A percentile compares a stretch with the other conserved stretches of the same genome.
These are phyloP conservation scores for Phytophthora multivora DNA, from an alignment of 352 stramenopile species.

Conservation along the genomic window DNA sequence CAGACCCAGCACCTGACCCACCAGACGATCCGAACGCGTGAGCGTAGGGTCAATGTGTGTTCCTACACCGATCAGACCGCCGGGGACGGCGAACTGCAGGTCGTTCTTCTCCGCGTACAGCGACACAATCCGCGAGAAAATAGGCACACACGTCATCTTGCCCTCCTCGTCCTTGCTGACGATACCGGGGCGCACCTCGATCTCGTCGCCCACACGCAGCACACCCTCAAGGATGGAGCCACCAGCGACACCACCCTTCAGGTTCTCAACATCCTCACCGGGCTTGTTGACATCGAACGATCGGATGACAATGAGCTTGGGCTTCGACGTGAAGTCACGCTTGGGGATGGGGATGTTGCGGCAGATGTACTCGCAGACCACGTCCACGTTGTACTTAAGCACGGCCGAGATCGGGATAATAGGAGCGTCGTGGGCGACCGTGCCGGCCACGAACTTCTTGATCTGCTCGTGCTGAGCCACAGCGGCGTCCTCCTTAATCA, in stretches of 20 bases:
- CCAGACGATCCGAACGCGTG: conserved; percentile 98
- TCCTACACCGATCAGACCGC: conserved; percentile 99
- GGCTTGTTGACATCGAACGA: conserved; percentile 99
- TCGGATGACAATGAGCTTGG: conserved; percentile 99
- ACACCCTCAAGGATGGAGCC: conserved; percentile 97
- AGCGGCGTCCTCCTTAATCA: conserved; percentile 99
- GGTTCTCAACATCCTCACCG: conserved; percentile 97
- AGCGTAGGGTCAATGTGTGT: conserved; percentile 99
- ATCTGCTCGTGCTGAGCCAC: conserved; percentile 98
- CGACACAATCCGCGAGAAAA: conserved; percentile 95
- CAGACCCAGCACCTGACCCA: conserved; percentile 98
- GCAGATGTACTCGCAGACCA: conserved; percentile 99
- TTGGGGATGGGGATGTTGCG: conserved; percentile 98
- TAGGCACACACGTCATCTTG: conserved; percentile 94
- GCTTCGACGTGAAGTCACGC: conserved; percentile 97
- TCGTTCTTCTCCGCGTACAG: conserved; percentile 99
- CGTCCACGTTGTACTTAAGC: conserved; percentile 99
- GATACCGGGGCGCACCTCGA: conserved; percentile 99
- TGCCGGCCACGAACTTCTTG: conserved; percentile 91
- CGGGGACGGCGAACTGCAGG: conserved; percentile 98
- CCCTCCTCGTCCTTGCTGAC: conserved; percentile 98
- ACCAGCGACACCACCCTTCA: conserved; percentile 94
- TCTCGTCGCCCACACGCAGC: conserved; percentile 97
- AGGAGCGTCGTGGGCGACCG: conserved; percentile 95
- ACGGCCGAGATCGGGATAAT: conserved; percentile 99